Evolutionary conservation across 176 grass and related monocot species (phyloP).

Genomic region (Elaeis guineensis): DNA sequence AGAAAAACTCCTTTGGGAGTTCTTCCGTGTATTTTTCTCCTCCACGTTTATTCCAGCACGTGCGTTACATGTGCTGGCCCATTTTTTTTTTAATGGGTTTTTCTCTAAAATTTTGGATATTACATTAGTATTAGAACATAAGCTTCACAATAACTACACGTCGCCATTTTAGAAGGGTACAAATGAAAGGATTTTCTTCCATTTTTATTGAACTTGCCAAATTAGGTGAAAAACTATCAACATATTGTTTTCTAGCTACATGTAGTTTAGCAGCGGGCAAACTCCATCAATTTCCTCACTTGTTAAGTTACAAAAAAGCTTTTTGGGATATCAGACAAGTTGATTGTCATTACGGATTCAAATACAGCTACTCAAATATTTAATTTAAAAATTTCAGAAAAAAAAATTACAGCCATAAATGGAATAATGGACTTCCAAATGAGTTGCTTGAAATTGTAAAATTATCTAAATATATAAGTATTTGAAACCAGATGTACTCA

Average conservation of each 20-base stretch:
- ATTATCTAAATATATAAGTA: too few relatives aligned
- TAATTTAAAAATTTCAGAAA: background rate
- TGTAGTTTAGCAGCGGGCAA: conserved; percentile 71
- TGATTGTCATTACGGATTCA: conserved; percentile 82
- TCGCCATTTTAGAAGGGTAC: conserved; percentile 71
- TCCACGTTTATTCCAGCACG: too few relatives aligned
- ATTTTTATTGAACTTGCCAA: conserved; percentile 69
- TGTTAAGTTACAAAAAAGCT: conserved; percentile 66
- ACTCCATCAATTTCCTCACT: conserved; percentile 94
- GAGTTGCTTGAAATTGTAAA: too few relatives aligned
- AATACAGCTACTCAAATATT: conserved; percentile 47
- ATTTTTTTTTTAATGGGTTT: too few relatives aligned
- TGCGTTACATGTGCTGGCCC: too few relatives aligned
- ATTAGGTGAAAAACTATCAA: conserved; percentile 80
- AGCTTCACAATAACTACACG: conserved; percentile 83
- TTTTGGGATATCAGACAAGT: conserved; percentile 81
- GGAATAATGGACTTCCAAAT: too few relatives aligned
- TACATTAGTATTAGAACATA: conserved; percentile 61
- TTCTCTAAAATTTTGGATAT: too few relatives aligned
- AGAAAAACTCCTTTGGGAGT: too few relatives aligned
- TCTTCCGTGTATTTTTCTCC: too few relatives aligned
- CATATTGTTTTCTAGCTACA: conserved; percentile 73
- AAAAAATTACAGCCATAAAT: background rate
- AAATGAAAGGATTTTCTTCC: conserved; percentile 57
- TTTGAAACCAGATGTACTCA: conserved; percentile 35